Percentiles rank a stretch among this genome's conserved stretches.
Evolutionary conservation across 345 rosid genomes (phyloP).

Genomic region (Passiflora organensis): DNA sequence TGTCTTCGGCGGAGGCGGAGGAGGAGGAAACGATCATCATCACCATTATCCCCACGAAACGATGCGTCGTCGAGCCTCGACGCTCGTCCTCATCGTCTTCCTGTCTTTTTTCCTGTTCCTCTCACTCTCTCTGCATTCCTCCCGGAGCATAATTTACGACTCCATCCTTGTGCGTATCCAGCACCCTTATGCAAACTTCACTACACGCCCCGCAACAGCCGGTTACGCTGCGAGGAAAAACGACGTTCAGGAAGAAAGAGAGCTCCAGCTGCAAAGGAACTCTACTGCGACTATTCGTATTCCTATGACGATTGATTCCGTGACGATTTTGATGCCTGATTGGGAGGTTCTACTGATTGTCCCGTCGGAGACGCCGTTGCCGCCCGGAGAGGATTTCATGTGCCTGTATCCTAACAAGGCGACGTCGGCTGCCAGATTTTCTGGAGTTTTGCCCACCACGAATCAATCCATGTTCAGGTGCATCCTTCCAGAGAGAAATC

Average conservation of each 20-base stretch:
- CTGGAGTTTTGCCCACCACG: constrained; percentile 43
- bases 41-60: constrained; percentile 4
- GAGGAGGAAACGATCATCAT: background rate
- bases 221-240: background rate
- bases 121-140: constrained; percentile 22
- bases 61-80: constrained; percentile 15
- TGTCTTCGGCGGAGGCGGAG: background rate
- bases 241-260: background rate
- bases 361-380: constrained; percentile 16
- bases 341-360: constrained; percentile 67
- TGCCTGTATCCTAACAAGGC: constrained; percentile 60
- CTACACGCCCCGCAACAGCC: background rate
- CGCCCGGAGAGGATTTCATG: constrained; percentile 2
- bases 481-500: constrained; percentile 39
- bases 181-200: background rate
- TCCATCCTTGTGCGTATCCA: background rate
- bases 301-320: constrained; percentile 11
- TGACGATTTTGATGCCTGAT: constrained; percentile 55
- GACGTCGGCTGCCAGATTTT: constrained; percentile 46
- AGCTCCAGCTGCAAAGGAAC: background rate
- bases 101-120: constrained; percentile 22
- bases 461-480: constrained; percentile 53
- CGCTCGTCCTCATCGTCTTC: constrained; percentile 10
- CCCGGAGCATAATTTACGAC: constrained; percentile 16
- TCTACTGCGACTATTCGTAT: background rate